Evolutionary conservation across 169 alveolate species (phyloP), one percentile per base, ranked within the genome.

Genomic region (Sarcocystis neurona): DNA sequence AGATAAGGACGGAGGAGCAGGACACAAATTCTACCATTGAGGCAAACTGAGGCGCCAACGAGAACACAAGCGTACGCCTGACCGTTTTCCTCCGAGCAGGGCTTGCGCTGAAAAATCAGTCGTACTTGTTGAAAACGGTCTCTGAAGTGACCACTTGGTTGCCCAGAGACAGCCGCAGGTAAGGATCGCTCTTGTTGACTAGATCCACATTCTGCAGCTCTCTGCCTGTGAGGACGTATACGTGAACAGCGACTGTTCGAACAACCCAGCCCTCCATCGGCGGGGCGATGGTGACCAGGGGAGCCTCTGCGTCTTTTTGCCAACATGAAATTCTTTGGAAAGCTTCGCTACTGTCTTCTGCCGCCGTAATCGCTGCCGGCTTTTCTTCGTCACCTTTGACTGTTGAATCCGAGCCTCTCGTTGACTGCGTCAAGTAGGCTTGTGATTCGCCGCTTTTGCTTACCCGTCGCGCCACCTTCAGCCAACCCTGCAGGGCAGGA

Each of bases 221-320:
- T 56, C 92, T 80, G 4, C 84, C 87, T 5, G 92, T 88, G 58
- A 88, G 48, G 18, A 88, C 72, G 50, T 88, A 88, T 1, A 66
- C 84, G 50, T 79, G 92, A 43, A 88, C 92, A 6, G 66, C 80
- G 58, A 88, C 88, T 20, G 72, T 70, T 44, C 77, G 80, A 48
- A 70, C 85, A 32, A 86, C 60, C 86, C 90, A 86, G 44, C 85
- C 43, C 78, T 86, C 79, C 90, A 86, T 70, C 1, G 90, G 90
- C 39, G 90, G 90, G 0, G 90, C 85, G 6, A 86, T 46, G 20
- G 66, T 15, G 63, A 86, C 85, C 0, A 53, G 46, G 41, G 90
- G 90, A 6, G 85, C 66, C 20, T 30, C 34, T 41, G 37, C 18
- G 44, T 30, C 72, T 34, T n/a, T n/a, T n/a, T n/a, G n/a, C n/a